Conservation (phyloP, 371 early-diverging fungal genomes). For the Amoeboradix gromovi region DNA sequence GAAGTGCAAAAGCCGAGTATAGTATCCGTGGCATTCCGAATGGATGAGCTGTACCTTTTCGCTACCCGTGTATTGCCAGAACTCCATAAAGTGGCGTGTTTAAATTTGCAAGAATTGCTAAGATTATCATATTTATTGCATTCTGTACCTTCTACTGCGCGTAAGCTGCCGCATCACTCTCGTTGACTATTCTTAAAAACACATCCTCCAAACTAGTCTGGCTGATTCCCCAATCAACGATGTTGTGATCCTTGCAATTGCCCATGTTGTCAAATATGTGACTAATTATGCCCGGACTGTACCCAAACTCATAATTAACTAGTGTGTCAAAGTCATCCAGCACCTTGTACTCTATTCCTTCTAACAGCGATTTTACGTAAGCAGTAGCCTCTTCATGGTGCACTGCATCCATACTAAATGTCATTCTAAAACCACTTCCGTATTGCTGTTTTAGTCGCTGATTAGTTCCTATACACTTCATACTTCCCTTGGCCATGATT, state of each 20-base stretch:
- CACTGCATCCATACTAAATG: slow-evolving; percentile 13
- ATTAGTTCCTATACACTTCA: slow-evolving; percentile 29
- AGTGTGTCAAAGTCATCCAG: background rate
- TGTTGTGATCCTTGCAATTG: slow-evolving; percentile 7
- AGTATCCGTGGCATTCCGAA: too few relatives aligned
- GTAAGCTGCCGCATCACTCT: background rate
- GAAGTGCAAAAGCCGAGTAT: too few relatives aligned
- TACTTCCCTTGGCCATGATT: slow-evolving; percentile 37
- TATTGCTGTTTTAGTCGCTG: slow-evolving; percentile 35
- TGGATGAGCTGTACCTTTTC: too few relatives aligned
- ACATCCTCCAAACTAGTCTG: slow-evolving; percentile 31
- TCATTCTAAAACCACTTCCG: slow-evolving; percentile 34
- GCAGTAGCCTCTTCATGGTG: slow-evolving; percentile 2
- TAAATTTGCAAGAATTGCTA: too few relatives aligned
- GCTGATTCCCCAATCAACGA: slow-evolving; percentile 34
- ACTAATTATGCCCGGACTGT: slow-evolving; percentile 14
- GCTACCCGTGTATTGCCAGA: too few relatives aligned
- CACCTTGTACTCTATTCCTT: background rate
- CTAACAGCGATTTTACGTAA: background rate
- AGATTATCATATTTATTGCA: too few relatives aligned
- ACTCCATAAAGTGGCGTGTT: too few relatives aligned
- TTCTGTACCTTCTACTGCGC: background rate
- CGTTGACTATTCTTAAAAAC: slow-evolving; percentile 7
- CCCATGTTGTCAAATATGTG: slow-evolving; percentile 19
- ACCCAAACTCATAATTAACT: slow-evolving; percentile 23